These are phyloP conservation scores for Lentinula guzmanii DNA, from an alignment of 768 basidiomycete species.

Conservation along the genomic window DNA sequence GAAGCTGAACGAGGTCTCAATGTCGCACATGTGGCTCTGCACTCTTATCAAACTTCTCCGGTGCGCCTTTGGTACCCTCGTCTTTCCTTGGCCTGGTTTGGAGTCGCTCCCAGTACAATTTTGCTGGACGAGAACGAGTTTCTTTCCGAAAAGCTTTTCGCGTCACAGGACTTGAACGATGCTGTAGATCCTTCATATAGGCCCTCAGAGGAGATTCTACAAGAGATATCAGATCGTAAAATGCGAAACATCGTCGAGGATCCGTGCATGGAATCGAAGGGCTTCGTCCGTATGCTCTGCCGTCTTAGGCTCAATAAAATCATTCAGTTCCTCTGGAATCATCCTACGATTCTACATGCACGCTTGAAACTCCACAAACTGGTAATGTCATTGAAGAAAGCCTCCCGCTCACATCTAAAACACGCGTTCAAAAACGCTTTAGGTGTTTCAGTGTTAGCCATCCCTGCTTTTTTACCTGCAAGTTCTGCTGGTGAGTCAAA, in stretches of 20 bases:
- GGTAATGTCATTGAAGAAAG: constrained; percentile 26
- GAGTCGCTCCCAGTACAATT: constrained; percentile 25
- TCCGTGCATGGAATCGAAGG: background rate
- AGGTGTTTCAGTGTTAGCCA: constrained; percentile 33
- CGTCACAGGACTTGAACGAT: constrained; percentile 9
- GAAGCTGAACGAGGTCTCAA: constrained; percentile 29
- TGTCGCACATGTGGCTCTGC: constrained; percentile 23
- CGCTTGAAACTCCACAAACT: constrained; percentile 27
- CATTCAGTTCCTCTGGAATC: constrained; percentile 17
- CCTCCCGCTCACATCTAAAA: constrained; percentile 23
- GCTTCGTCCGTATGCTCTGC: constrained; percentile 8
- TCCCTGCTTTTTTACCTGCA: constrained; percentile 36
- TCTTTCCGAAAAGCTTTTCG: constrained; percentile 1
- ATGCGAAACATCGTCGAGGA: background rate
- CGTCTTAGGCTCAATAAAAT: constrained; percentile 8
- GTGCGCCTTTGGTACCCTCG: constrained; percentile 35
- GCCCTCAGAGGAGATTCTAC: constrained; percentile 23
- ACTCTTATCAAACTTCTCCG: constrained; percentile 22
- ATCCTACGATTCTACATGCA: constrained; percentile 17
- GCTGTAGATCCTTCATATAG: constrained; percentile 17
- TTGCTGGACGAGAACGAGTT: constrained; percentile 14
- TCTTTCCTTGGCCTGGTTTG: constrained; percentile 35
- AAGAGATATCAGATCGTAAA: constrained; percentile 25
- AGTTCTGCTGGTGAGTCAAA: constrained; percentile 23
- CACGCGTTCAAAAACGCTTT: constrained; percentile 42